A percentile compares a stretch with the other conserved stretches of the same genome.
Conservation (phyloP, 352 stramenopile genomes). For the Globisporangium nunn region DNA sequence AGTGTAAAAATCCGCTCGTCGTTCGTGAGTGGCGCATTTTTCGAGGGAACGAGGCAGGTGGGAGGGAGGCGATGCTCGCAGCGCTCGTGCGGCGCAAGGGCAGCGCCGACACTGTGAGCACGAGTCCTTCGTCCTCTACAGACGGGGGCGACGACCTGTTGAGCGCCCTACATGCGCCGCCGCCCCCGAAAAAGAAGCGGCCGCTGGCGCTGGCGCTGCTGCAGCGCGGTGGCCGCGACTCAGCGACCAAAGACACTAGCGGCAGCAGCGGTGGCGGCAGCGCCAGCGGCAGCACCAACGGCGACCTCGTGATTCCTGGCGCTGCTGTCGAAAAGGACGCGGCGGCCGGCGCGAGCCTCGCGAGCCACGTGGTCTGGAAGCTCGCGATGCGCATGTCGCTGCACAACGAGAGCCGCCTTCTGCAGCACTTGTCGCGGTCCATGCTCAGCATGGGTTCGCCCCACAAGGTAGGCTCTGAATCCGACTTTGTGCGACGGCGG, state of each 20-base stretch:
- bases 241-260: neutral
- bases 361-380: constrained; percentile 56
- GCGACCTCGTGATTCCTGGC: too few species aligned
- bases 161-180: constrained; percentile 1
- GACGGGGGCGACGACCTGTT: constrained; percentile 11
- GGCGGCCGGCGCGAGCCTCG: constrained; percentile 15
- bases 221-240: constrained; percentile 2
- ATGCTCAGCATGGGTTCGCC: constrained; percentile 36
- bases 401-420: constrained; percentile 50
- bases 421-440: constrained; percentile 65
- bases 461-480: constrained; percentile 31
- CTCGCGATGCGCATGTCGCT: constrained; percentile 60
- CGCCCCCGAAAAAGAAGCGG: constrained; percentile 8
- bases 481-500: neutral
- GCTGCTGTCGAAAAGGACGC: constrained; percentile 4
- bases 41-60: neutral
- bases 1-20: neutral
- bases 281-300: too few species aligned
- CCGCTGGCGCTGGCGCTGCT: constrained; percentile 8
- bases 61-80: constrained; percentile 9
- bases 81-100: constrained; percentile 13
- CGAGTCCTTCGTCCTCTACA: constrained; percentile 11
- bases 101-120: constrained; percentile 16
- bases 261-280: too few species aligned
- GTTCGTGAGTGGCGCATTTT: neutral